These are phyloP conservation scores for Solanum chiquidenum DNA, from an alignment of 257 asterid species.

Conservation along the genomic window DNA sequence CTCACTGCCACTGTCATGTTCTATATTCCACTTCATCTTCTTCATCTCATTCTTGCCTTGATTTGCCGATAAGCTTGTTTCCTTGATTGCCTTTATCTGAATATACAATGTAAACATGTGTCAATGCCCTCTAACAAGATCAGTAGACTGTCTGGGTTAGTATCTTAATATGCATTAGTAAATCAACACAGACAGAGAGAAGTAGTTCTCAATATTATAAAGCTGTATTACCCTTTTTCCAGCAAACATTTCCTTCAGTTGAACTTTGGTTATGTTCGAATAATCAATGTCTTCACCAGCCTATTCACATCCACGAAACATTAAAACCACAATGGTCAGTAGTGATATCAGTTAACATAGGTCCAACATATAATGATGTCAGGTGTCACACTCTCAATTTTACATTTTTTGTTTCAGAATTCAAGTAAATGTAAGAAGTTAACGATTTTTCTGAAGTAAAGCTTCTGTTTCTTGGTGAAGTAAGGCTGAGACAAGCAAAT, in stretches of 20 bases:
- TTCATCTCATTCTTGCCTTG: conserved; percentile 61
- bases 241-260: conserved; percentile 53
- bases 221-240: conserved; percentile 41
- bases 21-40: conserved; percentile 44
- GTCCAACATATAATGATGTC: not conserved
- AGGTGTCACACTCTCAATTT: not conserved
- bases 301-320: conserved; percentile 23
- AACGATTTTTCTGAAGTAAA: not conserved
- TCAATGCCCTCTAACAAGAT: not conserved
- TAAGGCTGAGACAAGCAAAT: not conserved
- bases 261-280: conserved; percentile 57
- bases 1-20: conserved; percentile 21
- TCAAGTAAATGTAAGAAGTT: not conserved
- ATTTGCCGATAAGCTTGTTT: conserved; percentile 72
- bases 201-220: not conserved
- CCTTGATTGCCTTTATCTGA: conserved; percentile 47
- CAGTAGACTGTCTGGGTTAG: not conserved
- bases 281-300: conserved; percentile 63
- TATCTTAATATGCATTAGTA: not conserved
- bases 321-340: not conserved
- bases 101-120: not conserved
- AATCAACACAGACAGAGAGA: not conserved
- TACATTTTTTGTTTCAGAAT: not conserved
- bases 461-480: not conserved
- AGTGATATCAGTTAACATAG: not conserved